Base-by-base conservation (phyloP, 177 flowering plant species). In the Vitis hybrid region DNA sequence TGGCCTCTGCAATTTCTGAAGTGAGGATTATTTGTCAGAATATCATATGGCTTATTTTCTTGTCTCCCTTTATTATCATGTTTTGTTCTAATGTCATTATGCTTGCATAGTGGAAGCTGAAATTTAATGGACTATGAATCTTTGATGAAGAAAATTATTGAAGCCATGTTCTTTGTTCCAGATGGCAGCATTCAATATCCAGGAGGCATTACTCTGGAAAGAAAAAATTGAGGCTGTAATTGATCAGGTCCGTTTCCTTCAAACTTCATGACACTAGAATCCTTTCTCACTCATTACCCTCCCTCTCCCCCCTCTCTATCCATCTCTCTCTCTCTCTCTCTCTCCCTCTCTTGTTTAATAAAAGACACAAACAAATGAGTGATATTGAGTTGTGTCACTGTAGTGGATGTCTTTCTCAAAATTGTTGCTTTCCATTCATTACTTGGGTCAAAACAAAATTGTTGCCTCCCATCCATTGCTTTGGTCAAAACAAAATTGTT, bases 181-280 rank as follows among this genome's bases (percentile, higher is more conserved):
- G 99, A 91, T 95, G 98, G 98, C 99, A 56, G 98, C 99, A 60
- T 96, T 96, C 72, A 96, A 94, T 81, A 96, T 96, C 70, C 99
- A 94, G 83, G 99, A 96, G 80, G 98, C 97, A 65, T 74, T 92
- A 52, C 61, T 83, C 60, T 96, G 99, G 99, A 93, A 92, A 86
- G 97, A 89, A 75, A 96, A 91, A 82, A 91, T 96, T 74, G 97
- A 92, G 78, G 74, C 74, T 71, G 97, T 90, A 64, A 96, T 96
- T 74, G 98, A 96, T 83, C 92, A 88, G 98, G 99, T 96, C 14
- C 52, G 46, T 74, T 21, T 17, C 50, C 9, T 69, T 0, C 30
- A 49, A 12, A 1, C 14, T 56, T 19, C 19, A 10, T 57, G 19
- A 57, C 30, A 40, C 27, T 48, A 40, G 0, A 40, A 6, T 40